Evolutionary conservation across 768 basidiomycete species (phyloP).

Genomic region (Lanmaoa rubissima): DNA sequence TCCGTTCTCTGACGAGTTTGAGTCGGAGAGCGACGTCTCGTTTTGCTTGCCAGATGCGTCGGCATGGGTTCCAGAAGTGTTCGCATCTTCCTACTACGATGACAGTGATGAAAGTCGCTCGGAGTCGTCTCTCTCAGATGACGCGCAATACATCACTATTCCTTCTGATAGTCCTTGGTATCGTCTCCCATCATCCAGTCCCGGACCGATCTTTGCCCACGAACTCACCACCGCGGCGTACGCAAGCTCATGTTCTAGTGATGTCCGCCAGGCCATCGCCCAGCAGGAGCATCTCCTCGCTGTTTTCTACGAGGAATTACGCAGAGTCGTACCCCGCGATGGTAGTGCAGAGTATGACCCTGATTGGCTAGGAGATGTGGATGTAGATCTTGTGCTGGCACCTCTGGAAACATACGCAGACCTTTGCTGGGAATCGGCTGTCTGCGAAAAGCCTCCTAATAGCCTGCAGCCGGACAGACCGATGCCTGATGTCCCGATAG

Average conservation of each 20-base stretch:
- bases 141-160: constrained; percentile 41
- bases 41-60: constrained; percentile 14
- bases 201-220: constrained; percentile 22
- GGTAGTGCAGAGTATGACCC: constrained; percentile 16
- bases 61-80: constrained; percentile 20
- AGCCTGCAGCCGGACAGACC: constrained; percentile 8
- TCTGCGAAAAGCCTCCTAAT: constrained; percentile 18
- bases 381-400: constrained; percentile 28
- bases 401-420: constrained; percentile 29
- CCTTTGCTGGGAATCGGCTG: constrained; percentile 30
- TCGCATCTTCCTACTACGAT: constrained; percentile 13
- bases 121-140: constrained; percentile 21
- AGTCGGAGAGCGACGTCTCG: constrained; percentile 18
- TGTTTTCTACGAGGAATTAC: constrained; percentile 32
- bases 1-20: constrained; percentile 24
- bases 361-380: constrained; percentile 29
- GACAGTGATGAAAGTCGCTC: constrained; percentile 23
- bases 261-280: constrained; percentile 32
- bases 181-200: constrained; percentile 29
- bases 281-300: constrained; percentile 34
- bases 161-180: constrained; percentile 41
- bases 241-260: constrained; percentile 30
- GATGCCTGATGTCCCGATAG: constrained; percentile 28
- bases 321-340: constrained; percentile 20
- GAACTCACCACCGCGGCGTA: constrained; percentile 19